A percentile compares a stretch with the other conserved stretches of the same genome.
These are phyloP conservation scores for Plasmodium billcollinsi DNA, from an alignment of 169 alveolate genomes.

Conservation along the genomic window DNA sequence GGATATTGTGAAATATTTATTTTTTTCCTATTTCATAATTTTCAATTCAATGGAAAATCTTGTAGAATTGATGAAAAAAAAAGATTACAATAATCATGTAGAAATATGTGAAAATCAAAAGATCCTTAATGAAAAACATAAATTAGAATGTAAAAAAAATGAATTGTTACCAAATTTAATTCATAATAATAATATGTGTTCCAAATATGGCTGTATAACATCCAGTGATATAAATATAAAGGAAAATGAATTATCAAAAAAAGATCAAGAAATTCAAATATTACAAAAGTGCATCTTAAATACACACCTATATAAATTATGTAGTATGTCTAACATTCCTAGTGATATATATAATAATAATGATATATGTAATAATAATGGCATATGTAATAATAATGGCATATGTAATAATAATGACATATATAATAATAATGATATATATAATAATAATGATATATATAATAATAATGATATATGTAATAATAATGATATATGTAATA, in stretches of 20 bases:
- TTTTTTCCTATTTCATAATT: slow-evolving; percentile 66
- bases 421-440: background rate
- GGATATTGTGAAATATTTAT: slow-evolving; percentile 48
- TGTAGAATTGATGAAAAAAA: slow-evolving; percentile 33
- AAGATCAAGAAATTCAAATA: too few species aligned
- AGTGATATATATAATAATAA: background rate
- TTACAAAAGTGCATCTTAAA: too few species aligned
- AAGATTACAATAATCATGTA: background rate
- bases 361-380: background rate
- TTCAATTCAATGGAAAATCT: slow-evolving; percentile 67
- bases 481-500: background rate
- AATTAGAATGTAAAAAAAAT: too few species aligned
- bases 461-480: background rate
- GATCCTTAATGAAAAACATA: too few species aligned
- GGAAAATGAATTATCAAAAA: too few species aligned
- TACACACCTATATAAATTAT: too few species aligned
- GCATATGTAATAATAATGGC: background rate
- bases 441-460: background rate
- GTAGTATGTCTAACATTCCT: background rate
- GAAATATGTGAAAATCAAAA: too few species aligned
- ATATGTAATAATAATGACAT: background rate
- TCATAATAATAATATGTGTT: too few species aligned
- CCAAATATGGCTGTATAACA: too few species aligned
- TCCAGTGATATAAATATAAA: too few species aligned
- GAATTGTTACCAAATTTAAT: too few species aligned